A percentile compares a stretch with the other conserved stretches of the same genome.
phyloP scores from a whole-genome alignment of 805 yeast genomes.

The Yamadazyma philogaea region DNA sequence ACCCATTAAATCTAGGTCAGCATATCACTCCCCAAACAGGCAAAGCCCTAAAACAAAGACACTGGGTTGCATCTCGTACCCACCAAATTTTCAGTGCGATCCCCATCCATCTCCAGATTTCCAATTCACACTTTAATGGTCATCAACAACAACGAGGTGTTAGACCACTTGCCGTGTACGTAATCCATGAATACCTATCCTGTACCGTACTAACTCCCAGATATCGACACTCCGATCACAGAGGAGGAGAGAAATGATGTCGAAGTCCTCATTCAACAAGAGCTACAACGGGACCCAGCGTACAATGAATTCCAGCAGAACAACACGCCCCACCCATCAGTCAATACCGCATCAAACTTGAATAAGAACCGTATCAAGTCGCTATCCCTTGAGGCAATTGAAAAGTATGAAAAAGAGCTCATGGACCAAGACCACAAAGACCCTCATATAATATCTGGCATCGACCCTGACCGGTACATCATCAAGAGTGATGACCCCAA shows the following conservation, averaged over 20 bases:
- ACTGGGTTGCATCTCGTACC: too few species aligned
- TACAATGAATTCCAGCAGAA: neutral
- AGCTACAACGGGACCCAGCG: neutral
- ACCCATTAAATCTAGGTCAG: too few species aligned
- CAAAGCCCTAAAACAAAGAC: too few species aligned
- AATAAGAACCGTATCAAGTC: conserved; percentile 8
- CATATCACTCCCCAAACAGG: too few species aligned
- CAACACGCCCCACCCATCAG: conserved; percentile 20
- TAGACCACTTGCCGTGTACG: conserved; percentile 42
- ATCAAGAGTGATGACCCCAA: neutral
- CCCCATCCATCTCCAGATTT: neutral
- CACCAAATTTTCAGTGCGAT: neutral
- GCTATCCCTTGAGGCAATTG: conserved; percentile 17
- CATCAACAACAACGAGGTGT: conserved; percentile 23
- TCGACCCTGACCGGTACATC: conserved; percentile 31
- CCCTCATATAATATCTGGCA: conserved; percentile 14
- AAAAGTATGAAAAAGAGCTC: conserved; percentile 27
- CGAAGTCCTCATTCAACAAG: conserved; percentile 27
- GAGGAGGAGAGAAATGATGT: conserved; percentile 35
- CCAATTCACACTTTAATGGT: neutral
- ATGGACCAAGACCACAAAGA: conserved; percentile 16
- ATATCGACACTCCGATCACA: conserved; percentile 34
- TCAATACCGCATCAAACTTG: conserved; percentile 20
- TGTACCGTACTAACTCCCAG: conserved; percentile 6
- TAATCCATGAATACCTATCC: conserved; percentile 8